Conservation (phyloP, 1,284 basidiomycete species). For the Malassezia yamatoensis region DNA sequence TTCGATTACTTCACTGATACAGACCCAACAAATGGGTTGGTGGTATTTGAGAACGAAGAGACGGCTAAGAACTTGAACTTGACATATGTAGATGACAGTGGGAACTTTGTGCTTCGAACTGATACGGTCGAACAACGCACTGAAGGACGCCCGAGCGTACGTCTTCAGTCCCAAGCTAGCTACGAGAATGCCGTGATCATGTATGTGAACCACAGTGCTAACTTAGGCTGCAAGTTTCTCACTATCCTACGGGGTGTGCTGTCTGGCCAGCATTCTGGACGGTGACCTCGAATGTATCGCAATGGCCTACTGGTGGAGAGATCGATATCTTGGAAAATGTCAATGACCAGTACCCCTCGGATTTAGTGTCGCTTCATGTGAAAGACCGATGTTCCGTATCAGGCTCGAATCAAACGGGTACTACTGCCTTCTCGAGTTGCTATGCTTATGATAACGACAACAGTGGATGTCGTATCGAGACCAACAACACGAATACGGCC, state of each 20-base stretch:
- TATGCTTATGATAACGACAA: slow-evolving; percentile 22
- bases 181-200: slow-evolving; percentile 41
- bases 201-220: not conserved
- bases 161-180: slow-evolving; percentile 33
- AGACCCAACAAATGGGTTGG: slow-evolving; percentile 39
- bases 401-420: slow-evolving; percentile 18
- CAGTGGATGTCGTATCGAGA: slow-evolving; percentile 34
- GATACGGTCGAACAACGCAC: slow-evolving; percentile 22
- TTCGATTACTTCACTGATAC: slow-evolving; percentile 32
- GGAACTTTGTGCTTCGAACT: slow-evolving; percentile 36
- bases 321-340: slow-evolving; percentile 46
- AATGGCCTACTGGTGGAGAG: slow-evolving; percentile 42
- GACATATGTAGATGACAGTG: slow-evolving; percentile 24
- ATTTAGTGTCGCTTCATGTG: slow-evolving; percentile 35
- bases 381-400: slow-evolving; percentile 22
- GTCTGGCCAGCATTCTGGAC: slow-evolving; percentile 47
- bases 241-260: slow-evolving; percentile 38
- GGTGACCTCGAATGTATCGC: slow-evolving; percentile 25
- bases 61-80: slow-evolving; percentile 29
- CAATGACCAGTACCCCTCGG: slow-evolving; percentile 33
- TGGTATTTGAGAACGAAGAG: slow-evolving; percentile 26
- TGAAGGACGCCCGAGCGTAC: slow-evolving; percentile 30
- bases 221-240: slow-evolving; percentile 30
- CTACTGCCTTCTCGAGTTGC: slow-evolving; percentile 29
- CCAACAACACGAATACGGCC: slow-evolving; percentile 26